phyloP scores from a whole-genome alignment of 108 stramenopile genomes.

The Cafeteria roenbergensis region DNA sequence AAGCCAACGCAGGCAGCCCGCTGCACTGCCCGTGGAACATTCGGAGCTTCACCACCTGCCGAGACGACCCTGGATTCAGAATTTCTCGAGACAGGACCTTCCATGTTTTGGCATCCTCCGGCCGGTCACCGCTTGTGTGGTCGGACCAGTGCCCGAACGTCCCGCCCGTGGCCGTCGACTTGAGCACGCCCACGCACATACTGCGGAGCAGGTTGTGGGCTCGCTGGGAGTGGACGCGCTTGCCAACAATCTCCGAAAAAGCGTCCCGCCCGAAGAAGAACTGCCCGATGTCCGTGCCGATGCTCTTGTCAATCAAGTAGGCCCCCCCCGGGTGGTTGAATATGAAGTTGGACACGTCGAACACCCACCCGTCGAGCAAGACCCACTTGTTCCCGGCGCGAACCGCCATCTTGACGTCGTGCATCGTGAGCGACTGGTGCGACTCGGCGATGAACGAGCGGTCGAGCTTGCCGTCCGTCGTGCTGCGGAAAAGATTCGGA shows the following conservation, averaged over 20 bases:
- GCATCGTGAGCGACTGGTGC: not conserved
- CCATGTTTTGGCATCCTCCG: not conserved
- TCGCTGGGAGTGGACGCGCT: not conserved
- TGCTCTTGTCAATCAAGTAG: not conserved
- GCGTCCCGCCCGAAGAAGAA: not conserved
- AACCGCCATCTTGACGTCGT: not conserved
- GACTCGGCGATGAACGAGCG: not conserved
- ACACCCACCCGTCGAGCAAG: not conserved
- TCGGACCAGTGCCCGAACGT: not conserved
- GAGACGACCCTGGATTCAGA: not conserved
- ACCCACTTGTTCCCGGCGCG: not conserved
- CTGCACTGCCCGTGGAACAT: not conserved
- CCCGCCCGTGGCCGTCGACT: not conserved
- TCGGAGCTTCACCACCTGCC: not conserved
- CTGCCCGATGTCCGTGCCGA: not conserved
- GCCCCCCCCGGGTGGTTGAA: not conserved
- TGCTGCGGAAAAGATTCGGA: no score
- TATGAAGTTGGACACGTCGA: not conserved
- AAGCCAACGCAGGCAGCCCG: not conserved
- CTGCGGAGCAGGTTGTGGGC: not conserved
- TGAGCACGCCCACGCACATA: not conserved
- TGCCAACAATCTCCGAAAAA: not conserved
- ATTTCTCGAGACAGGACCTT: not conserved
- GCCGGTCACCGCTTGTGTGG: not conserved
- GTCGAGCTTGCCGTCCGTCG: not conserved